Conservation (phyloP, 1,139 yeast genomes). For the Citeromyces siamensis region DNA sequence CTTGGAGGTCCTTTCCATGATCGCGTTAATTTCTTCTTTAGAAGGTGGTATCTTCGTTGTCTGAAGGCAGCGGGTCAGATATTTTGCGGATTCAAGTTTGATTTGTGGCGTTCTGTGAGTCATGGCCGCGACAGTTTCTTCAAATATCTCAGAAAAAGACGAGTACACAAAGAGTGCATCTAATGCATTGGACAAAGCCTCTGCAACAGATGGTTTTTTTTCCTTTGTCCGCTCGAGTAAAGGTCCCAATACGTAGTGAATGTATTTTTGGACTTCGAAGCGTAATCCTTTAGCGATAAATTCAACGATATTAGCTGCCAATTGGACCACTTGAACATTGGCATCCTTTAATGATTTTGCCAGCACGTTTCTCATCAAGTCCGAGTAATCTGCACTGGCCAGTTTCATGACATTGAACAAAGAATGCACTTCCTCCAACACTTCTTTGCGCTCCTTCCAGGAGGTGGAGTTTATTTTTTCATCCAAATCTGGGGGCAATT, state of each 20-base stretch:
- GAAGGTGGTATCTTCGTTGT: conserved; percentile 37
- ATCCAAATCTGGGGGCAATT: conserved; percentile 53
- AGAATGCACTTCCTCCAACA: conserved; percentile 52
- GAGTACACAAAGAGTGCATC: conserved; percentile 48
- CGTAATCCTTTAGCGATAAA: conserved; percentile 59
- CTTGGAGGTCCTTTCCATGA: conserved; percentile 44
- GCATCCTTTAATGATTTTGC: conserved; percentile 82
- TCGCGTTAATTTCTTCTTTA: conserved; percentile 37
- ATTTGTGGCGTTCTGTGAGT: conserved; percentile 79
- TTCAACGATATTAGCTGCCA: conserved; percentile 63
- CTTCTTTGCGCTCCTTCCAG: conserved; percentile 93
- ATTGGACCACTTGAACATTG: conserved; percentile 75
- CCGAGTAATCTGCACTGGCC: conserved; percentile 56
- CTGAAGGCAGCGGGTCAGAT: conserved; percentile 51
- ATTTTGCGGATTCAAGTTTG: conserved; percentile 56
- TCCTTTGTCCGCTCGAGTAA: conserved; percentile 80
- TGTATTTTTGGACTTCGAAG: conserved; percentile 40
- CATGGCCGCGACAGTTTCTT: conserved; percentile 46
- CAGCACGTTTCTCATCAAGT: conserved; percentile 37
- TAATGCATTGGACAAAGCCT: conserved; percentile 52
- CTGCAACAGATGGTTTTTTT: conserved; percentile 68
- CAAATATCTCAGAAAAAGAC: conserved; percentile 45
- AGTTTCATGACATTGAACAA: conserved; percentile 35
- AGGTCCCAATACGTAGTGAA: conserved; percentile 40
- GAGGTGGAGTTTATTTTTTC: conserved; percentile 44